Percentiles rank a stretch among this genome's conserved stretches.
Conservation (phyloP, 2,329 filamentous ascomycete species). For the Pestalotiopsis sp. region DNA sequence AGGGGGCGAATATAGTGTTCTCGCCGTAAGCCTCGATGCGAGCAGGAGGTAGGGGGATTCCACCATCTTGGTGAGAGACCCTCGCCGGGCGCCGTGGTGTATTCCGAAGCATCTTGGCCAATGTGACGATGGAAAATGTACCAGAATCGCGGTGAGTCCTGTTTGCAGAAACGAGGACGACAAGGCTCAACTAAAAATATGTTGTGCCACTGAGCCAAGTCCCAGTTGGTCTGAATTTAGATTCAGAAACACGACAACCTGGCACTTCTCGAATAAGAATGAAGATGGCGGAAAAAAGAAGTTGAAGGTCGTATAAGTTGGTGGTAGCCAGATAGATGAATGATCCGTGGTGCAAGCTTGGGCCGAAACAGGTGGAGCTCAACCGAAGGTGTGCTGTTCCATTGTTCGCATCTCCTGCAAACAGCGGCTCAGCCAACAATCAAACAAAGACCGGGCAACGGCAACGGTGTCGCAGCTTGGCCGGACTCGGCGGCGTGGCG, state of each 20-base stretch:
- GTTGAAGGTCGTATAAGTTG: neutral
- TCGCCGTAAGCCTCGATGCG: slow-evolving; percentile 34
- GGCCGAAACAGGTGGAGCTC: neutral
- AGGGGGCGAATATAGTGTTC: slow-evolving; percentile 26
- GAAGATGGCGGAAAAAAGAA: neutral
- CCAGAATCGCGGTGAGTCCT: neutral
- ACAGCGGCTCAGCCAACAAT: neutral
- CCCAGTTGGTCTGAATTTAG: neutral
- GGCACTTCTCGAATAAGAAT: neutral
- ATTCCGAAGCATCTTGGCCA: neutral
- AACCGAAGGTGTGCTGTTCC: neutral
- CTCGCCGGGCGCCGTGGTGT: neutral
- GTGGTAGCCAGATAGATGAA: slow-evolving; percentile 11
- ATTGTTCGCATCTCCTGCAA: slow-evolving; percentile 5
- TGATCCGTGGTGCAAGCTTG: neutral
- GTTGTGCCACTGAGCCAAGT: neutral
- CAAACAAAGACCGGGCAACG: slow-evolving; percentile 1
- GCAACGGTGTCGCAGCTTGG: neutral
- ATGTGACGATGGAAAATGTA: neutral
- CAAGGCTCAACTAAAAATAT: neutral
- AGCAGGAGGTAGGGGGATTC: slow-evolving; percentile 24
- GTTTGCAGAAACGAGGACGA: neutral
- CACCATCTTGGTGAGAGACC: slow-evolving; percentile 1
- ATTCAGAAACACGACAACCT: neutral
- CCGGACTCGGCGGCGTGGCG: slow-evolving; percentile 4